Evolutionary conservation across 2,329 filamentous ascomycete species (phyloP), one percentile per base, ranked within the genome.

Genomic region (Microdochium nivale): DNA sequence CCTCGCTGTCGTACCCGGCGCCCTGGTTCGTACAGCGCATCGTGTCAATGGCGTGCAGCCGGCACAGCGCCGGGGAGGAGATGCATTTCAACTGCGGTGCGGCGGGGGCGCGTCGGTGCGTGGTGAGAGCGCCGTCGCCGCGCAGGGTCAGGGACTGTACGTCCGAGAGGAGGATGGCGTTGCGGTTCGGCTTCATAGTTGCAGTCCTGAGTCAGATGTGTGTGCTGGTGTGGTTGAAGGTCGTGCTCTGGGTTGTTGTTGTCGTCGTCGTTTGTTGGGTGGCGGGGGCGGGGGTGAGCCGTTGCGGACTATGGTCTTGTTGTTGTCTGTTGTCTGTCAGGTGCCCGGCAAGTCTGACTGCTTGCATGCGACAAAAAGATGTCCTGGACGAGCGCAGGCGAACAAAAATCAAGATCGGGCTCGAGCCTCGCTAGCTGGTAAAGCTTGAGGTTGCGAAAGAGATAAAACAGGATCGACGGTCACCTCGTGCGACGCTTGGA

Each of bases 1-100:
- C 87, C 68, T 94, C 84, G 44, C 73, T 66, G 56, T 83, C 81
- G 73, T 96, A 96, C 54, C 86, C 86, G 27, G 81, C 75, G 54
- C 92, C 94, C 54, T 86, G 78, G 71, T 97, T 97, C 55, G 79
- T 86, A 78, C 92, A 99, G 62, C 90, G 88, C 86, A 97, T 88
- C 13, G 86, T 74, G 59, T 95, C 87, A 55, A 95, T 72, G 25
- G 81, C 71, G 73, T 92, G 87, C 52, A 92, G 78, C 37, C 78
- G 68, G 73, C 84, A 88, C 53, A 87, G 67, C 50, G 75, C 74
- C 9, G 72, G 77, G 50, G 82, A 77, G 25, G 87, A 89, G 51
- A 86, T 70, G 72, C 92, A 96, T 62, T 75, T 80, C 14, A 96
- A 79, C 72, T 95, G 86, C 0, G 90, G 90, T 47, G 92, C 79